Percentiles rank a stretch among this genome's conserved stretches.
Conservation (phyloP, 2,329 filamentous ascomycete species). For the Sporothrix dimorphospora region DNA sequence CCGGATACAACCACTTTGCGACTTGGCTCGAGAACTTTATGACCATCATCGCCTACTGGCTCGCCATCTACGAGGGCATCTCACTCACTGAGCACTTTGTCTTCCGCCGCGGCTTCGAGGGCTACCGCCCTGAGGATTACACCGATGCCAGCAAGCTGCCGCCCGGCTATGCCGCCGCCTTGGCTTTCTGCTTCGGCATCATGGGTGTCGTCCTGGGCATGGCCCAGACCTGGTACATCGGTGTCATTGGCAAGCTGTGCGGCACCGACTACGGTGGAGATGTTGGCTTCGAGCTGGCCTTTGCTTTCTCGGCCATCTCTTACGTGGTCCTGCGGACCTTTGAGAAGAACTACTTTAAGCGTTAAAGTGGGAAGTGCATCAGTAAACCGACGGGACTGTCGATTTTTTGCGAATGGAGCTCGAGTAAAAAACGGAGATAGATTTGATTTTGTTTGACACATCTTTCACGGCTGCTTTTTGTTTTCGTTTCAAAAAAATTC, state of each 20-base stretch:
- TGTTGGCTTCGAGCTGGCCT: slow-evolving; percentile 67
- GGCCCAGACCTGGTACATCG: slow-evolving; percentile 64
- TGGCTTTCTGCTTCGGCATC: slow-evolving; percentile 39
- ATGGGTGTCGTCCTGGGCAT: slow-evolving; percentile 61
- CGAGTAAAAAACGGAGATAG: slow-evolving; percentile 10
- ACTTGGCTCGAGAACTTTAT: slow-evolving; percentile 46
- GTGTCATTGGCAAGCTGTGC: slow-evolving; percentile 61
- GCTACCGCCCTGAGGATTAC: slow-evolving; percentile 49
- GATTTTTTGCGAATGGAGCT: neutral
- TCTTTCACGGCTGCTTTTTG: neutral
- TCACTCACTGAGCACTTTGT: slow-evolving; percentile 44
- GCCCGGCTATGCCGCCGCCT: slow-evolving; percentile 43
- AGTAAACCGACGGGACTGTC: neutral
- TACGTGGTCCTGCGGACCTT: slow-evolving; percentile 56
- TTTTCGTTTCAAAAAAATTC: neutral
- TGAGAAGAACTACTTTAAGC: slow-evolving; percentile 47
- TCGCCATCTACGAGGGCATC: slow-evolving; percentile 51
- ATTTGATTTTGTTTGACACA: neutral
- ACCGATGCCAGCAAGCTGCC: slow-evolving; percentile 50
- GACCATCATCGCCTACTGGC: slow-evolving; percentile 47
- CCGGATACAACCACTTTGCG: slow-evolving; percentile 41
- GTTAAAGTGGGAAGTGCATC: slow-evolving; percentile 32
- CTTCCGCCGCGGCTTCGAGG: slow-evolving; percentile 50
- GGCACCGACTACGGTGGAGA: slow-evolving; percentile 50
- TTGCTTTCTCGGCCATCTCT: slow-evolving; percentile 46